phyloP scores from a whole-genome alignment of 768 basidiomycete species.

The Pulveroboletus sp. region DNA sequence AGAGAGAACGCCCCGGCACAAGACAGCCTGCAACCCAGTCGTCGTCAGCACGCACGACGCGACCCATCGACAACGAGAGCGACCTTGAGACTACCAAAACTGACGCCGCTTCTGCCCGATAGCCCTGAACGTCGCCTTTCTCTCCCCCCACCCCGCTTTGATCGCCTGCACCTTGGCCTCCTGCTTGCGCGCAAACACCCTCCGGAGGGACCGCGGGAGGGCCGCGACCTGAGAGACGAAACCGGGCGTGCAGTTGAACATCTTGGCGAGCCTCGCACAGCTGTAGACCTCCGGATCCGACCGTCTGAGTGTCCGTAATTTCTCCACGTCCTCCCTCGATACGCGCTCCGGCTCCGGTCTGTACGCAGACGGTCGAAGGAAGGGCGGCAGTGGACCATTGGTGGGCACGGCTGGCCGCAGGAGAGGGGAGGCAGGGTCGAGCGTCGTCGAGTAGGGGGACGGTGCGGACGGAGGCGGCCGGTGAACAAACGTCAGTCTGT shows the following conservation, averaged over 20 bases:
- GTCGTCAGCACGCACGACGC: not conserved
- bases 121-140: constrained; percentile 55
- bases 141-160: constrained; percentile 67
- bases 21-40: not conserved
- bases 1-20: not conserved
- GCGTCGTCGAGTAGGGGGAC: constrained; percentile 66
- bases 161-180: constrained; percentile 44
- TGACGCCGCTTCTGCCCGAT: constrained; percentile 62
- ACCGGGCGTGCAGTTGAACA: constrained; percentile 66
- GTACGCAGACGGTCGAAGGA: constrained; percentile 40
- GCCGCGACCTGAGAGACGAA: constrained; percentile 67
- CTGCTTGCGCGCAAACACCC: constrained; percentile 37
- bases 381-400: constrained; percentile 41
- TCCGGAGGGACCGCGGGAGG: constrained; percentile 48
- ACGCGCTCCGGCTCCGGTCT: constrained; percentile 35
- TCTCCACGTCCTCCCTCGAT: constrained; percentile 47
- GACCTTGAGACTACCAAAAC: constrained; percentile 54
- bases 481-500: constrained; percentile 72
- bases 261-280: constrained; percentile 61
- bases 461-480: constrained; percentile 79
- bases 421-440: constrained; percentile 67
- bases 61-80: not conserved
- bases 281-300: constrained; percentile 57
- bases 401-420: constrained; percentile 39
- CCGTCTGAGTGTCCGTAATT: constrained; percentile 54